These are phyloP conservation scores for Phytophthora nicotianae DNA, from an alignment of 352 stramenopile species.

Conservation along the genomic window DNA sequence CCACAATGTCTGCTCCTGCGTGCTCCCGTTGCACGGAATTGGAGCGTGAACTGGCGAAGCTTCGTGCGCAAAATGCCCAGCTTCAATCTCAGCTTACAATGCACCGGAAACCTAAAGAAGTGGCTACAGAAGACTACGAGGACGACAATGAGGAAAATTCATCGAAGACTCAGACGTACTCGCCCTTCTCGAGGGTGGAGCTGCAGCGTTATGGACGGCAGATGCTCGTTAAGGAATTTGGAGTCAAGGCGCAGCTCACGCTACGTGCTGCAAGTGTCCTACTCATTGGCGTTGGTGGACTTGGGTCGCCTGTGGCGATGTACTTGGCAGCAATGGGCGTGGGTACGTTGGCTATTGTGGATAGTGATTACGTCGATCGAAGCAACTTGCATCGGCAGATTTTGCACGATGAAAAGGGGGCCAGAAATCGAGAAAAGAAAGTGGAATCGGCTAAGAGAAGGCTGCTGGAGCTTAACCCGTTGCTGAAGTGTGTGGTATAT, in stretches of 20 bases:
- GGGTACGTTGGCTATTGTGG: conserved; percentile 92
- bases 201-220: conserved; percentile 94
- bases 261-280: conserved; percentile 82
- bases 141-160: conserved; percentile 1
- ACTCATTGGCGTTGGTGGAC: conserved; percentile 94
- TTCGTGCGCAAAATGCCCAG: conserved; percentile 35
- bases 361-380: conserved; percentile 95
- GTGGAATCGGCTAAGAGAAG: conserved; percentile 81
- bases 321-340: conserved; percentile 96
- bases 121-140: conserved; percentile 2
- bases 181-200: conserved; percentile 52
- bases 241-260: conserved; percentile 85
- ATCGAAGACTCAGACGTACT: conserved; percentile 32
- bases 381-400: conserved; percentile 98
- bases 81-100: conserved; percentile 29
- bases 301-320: conserved; percentile 94
- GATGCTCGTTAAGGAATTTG: conserved; percentile 94
- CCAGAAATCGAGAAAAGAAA: conserved; percentile 83
- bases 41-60: conserved; percentile 24
- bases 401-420: conserved; percentile 87
- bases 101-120: not conserved
- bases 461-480: conserved; percentile 79
- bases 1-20: not conserved
- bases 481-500: conserved; percentile 62
- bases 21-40: conserved; percentile 40